Evolutionary conservation across 139 green algal genomes (phyloP), one percentile per base, ranked within the genome.

Genomic region (Chlamydomonas asymmetrica): DNA sequence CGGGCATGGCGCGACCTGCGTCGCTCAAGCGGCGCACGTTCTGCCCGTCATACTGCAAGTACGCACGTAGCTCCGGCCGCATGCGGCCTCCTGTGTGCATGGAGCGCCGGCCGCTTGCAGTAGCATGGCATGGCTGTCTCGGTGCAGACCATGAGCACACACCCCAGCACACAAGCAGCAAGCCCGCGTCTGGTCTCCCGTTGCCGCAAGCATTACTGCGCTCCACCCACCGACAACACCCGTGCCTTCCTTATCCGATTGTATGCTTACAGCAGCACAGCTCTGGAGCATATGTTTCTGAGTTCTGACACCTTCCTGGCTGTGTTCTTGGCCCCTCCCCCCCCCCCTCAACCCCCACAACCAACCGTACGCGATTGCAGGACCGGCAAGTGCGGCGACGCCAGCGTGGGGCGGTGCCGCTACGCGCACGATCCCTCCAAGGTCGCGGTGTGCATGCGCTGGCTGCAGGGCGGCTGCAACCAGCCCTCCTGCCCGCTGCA

Each of bases 401-500:
- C 59, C 40, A 61, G 31, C 18, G 27, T 49, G 16, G 76, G 80
- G 2, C 39, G 71, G 61, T 88, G 82, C 63, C 64, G 68, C 13
- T 63, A 80, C 54, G 54, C 72, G 57, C 88, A 92, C 61, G 88
- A 92, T 72, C 76, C 80, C 3, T 43, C 32, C 49, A 89, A 90
- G 75, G 85, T 91, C 18, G 83, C 88, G 2, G 87, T 94, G 3
- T 94, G 90, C 76, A 38, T 62, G 4, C 76, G 64, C 35, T 94
- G 90, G 90, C 85, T 93, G 80, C 80, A 69, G 13, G 89, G 86
- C 62, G 43, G 23, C 39, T 94, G 89, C 82, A 66, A 41, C 25
- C 67, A 63, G 2, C 16, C 50, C 8, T 34, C 16, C 38, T 94
- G 89, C 84, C 64, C 62, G n/a, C 85, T 92, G 78, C 83, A 88